Conservation (phyloP, 1,284 basidiomycete species). For the Singerocomus inundabilis region DNA sequence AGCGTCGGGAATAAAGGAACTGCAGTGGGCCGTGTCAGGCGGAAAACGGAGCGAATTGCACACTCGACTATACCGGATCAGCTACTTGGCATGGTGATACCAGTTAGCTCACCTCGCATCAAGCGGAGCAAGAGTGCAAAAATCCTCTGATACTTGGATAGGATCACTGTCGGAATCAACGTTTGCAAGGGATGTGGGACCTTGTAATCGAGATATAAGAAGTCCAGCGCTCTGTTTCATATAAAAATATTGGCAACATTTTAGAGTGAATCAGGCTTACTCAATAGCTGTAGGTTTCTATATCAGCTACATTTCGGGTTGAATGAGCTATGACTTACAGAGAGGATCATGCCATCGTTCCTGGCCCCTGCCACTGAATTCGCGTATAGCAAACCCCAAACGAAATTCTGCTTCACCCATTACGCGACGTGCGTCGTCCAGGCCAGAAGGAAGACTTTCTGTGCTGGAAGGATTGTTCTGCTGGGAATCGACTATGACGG, state of each 20-base stretch:
- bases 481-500: conserved; percentile 76
- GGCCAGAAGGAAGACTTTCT: conserved; percentile 9
- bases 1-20: conserved; percentile 61
- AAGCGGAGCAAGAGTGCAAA: conserved; percentile 78
- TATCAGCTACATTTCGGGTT: conserved; percentile 10
- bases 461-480: conserved; percentile 31
- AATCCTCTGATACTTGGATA: conserved; percentile 82
- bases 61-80: conserved; percentile 55
- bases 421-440: conserved; percentile 35
- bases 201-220: conserved; percentile 84
- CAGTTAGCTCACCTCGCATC: conserved; percentile 56
- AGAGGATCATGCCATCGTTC: conserved; percentile 79
- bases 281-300: conserved; percentile 22
- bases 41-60: conserved; percentile 65
- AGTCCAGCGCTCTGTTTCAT: conserved; percentile 71
- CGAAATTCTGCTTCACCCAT: conserved; percentile 70
- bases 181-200: conserved; percentile 70
- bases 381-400: conserved; percentile 78
- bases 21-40: conserved; percentile 48
- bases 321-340: conserved; percentile 44
- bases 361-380: conserved; percentile 60
- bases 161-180: conserved; percentile 63
- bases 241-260: conserved; percentile 51
- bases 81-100: background rate
- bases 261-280: conserved; percentile 31